Conservation (phyloP, 192 early-diverging fungal species). For the Coemansia sp. region DNA sequence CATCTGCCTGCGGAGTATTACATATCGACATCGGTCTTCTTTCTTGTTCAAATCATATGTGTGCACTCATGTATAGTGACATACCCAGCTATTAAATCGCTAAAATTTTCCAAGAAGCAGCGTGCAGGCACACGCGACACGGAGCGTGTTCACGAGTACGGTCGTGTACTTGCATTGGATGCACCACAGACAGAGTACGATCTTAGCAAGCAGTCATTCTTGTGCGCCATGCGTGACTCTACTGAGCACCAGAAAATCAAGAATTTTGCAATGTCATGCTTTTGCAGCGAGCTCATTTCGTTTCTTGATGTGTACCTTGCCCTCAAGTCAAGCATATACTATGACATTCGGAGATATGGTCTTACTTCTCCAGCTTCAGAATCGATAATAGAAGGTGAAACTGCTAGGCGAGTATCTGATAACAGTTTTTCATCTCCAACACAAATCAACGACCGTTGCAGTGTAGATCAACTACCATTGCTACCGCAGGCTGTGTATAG, state of each 20-base stretch:
- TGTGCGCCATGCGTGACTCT: constrained; percentile 21
- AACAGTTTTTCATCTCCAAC: background rate
- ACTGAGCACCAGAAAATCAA: constrained; percentile 20
- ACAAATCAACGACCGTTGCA: no score
- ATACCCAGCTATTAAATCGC: constrained; percentile 12
- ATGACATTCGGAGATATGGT: constrained; percentile 1
- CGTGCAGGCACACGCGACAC: background rate
- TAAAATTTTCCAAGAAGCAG: constrained; percentile 4
- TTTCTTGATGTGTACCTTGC: constrained; percentile 25
- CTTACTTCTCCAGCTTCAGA: background rate
- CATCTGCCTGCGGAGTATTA: background rate
- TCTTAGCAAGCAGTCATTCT: constrained; percentile 19
- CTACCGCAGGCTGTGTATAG: no score
- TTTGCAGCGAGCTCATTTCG: constrained; percentile 26
- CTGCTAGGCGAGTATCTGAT: background rate
- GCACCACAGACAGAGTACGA: constrained; percentile 12
- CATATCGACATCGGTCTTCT: constrained; percentile 17
- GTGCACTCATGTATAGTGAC: constrained; percentile 18
- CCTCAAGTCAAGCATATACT: constrained; percentile 17
- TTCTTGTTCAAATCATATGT: constrained; percentile 9
- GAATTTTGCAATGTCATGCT: constrained; percentile 18
- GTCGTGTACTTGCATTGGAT: constrained; percentile 14
- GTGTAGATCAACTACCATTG: no score
- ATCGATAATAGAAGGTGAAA: background rate
- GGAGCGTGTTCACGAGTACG: background rate